Base-by-base conservation (phyloP, 2,329 filamentous ascomycete species). In the Gaeumannomyces sp. region DNA sequence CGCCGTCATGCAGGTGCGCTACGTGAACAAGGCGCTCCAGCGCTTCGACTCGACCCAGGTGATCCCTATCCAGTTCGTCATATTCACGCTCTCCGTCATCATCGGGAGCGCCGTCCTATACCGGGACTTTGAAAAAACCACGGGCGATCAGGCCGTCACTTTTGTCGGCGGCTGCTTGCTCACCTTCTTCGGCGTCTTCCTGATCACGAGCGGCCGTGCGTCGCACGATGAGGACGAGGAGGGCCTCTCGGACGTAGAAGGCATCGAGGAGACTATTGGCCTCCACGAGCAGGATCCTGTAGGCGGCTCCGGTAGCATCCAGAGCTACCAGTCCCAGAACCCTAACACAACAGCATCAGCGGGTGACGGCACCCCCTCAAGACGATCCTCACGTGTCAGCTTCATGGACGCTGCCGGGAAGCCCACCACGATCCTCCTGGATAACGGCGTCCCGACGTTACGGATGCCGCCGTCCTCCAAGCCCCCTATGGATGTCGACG, bases 1-100 rank as follows among this genome's bases (percentile, higher is more conserved):
- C 1, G 95, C 95, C 8, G 81, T 99, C 66, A 93, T 98, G 90
- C 95, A 99, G 78, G 94, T 99, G 71, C 94, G 92, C 73, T 99
- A 98, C 74, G 85, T 99, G 74, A 99, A 98, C 78, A 91, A 84
- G 69, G 83, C 85, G 1, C 81, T 99, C 63, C 93, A 97, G 74
- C 88, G 91, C 60, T 99, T 98, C 79, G 92, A 97, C 76, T 97
- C 95, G 8, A 99, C 95, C 0, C 93, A 97, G 75, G 95, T 99
- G 70, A 99, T 99, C 68, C 95, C 95, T 0, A 95, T 95, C 19
- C 95, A 99, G 73, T 99, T 99, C 71, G 95, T 99, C 62, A 85
- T 96, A 68, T 99, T 99, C 75, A 99, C 95, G 0, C 82, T 99
- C 10, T 96, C 91, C 7, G 95, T 98, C 68, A 98, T 99, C 70